A percentile compares a stretch with the other conserved stretches of the same genome.
These are phyloP conservation scores for Whalleya microplaca DNA, from an alignment of 2,329 filamentous ascomycete genomes.

Conservation along the genomic window DNA sequence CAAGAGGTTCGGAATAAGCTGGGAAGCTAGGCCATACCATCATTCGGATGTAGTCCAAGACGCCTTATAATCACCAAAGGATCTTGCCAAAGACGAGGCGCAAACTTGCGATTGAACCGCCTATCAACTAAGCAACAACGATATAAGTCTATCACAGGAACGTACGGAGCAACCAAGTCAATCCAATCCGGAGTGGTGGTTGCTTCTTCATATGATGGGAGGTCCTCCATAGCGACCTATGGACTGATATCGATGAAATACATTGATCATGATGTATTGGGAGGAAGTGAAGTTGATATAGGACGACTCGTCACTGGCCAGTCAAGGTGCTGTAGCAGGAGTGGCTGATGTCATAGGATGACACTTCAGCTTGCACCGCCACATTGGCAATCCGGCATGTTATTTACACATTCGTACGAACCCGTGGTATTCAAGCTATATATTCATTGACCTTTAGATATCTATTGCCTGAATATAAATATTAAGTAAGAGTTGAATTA, in stretches of 20 bases:
- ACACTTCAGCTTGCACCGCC: constrained; percentile 20
- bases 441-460: too few species aligned
- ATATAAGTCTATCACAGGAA: constrained; percentile 46
- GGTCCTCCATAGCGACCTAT: constrained; percentile 36
- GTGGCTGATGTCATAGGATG: neutral
- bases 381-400: constrained; percentile 3
- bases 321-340: neutral
- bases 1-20: neutral
- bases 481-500: too few species aligned
- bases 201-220: constrained; percentile 60
- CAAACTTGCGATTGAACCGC: constrained; percentile 53
- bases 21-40: constrained; percentile 42
- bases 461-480: too few species aligned
- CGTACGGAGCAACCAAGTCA: constrained; percentile 49
- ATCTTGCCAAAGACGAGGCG: constrained; percentile 57
- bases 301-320: neutral
- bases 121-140: constrained; percentile 53
- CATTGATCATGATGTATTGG: neutral
- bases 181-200: constrained; percentile 53
- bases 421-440: too few species aligned
- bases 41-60: constrained; percentile 47
- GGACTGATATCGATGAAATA: neutral
- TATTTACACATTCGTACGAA: neutral
- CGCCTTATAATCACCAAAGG: constrained; percentile 45
- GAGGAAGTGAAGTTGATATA: neutral